phyloP scores from a whole-genome alignment of 2,329 filamentous ascomycete species.

The Colletotrichum coccodes region DNA sequence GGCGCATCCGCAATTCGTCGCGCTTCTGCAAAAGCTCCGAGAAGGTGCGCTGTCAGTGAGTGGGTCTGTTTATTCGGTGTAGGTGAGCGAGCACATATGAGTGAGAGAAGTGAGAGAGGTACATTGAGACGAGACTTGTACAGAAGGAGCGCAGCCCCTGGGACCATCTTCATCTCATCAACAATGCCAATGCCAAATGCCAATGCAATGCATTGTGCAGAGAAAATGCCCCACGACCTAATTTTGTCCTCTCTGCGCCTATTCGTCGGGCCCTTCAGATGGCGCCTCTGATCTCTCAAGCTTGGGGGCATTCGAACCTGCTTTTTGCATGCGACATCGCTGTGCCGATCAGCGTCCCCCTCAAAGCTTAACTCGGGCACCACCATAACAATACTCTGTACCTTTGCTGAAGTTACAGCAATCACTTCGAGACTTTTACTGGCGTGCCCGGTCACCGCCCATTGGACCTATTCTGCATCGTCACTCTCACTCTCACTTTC shows the following conservation, averaged over 20 bases:
- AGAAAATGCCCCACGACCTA: conserved; percentile 10
- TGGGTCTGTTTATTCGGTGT: neutral
- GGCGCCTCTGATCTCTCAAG: conserved; percentile 9
- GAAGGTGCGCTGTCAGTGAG: neutral
- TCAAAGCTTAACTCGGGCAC: conserved; percentile 29
- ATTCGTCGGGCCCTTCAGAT: conserved; percentile 23
- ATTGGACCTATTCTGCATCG: conserved; percentile 1
- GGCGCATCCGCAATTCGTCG: neutral
- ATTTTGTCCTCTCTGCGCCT: conserved; percentile 4
- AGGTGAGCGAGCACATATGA: neutral
- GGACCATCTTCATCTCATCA: conserved; percentile 14
- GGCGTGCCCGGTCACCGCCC: neutral
- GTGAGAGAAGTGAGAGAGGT: neutral
- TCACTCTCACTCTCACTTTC: neutral
- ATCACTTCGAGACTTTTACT: neutral
- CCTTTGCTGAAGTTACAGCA: neutral
- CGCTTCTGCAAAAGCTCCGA: neutral
- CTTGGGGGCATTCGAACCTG: neutral
- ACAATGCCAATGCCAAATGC: neutral
- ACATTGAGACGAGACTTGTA: neutral
- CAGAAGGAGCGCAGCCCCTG: neutral
- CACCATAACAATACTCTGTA: neutral
- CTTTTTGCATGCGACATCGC: conserved; percentile 29
- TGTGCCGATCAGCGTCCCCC: conserved; percentile 29
- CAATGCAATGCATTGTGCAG: conserved; percentile 13